A percentile compares a stretch with the other conserved stretches of the same genome.
phyloP scores from a whole-genome alignment of 768 basidiomycete genomes.

The Auricularia sp. region DNA sequence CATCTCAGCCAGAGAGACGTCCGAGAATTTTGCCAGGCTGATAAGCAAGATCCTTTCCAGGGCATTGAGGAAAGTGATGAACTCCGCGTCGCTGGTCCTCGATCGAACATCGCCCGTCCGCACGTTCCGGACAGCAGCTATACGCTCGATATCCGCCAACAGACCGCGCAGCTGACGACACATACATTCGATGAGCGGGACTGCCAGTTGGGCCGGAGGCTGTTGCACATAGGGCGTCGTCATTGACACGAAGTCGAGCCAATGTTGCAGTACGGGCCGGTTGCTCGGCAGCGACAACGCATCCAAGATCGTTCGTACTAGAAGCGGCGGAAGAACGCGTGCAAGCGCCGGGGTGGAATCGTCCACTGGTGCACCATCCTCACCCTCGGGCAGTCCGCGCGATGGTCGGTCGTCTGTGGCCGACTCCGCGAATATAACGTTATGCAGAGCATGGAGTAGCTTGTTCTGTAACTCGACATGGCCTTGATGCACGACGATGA shows the following conservation, averaged over 20 bases:
- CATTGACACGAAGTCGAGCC: slow-evolving; percentile 94
- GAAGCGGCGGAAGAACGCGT: slow-evolving; percentile 51
- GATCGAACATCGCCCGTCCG: slow-evolving; percentile 32
- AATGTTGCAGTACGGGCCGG: slow-evolving; percentile 79
- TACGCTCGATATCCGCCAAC: slow-evolving; percentile 44
- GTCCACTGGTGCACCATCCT: slow-evolving; percentile 17
- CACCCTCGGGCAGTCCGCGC: slow-evolving; percentile 1
- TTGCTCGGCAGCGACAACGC: slow-evolving; percentile 64
- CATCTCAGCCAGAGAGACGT: slow-evolving; percentile 43
- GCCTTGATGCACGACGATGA: slow-evolving; percentile 54
- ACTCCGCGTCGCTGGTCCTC: slow-evolving; percentile 65
- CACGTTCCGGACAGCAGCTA: slow-evolving; percentile 22
- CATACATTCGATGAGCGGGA: slow-evolving; percentile 71
- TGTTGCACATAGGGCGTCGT: slow-evolving; percentile 43
- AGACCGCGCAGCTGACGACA: slow-evolving; percentile 55
- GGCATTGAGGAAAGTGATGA: slow-evolving; percentile 74
- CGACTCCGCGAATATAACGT: slow-evolving; percentile 51
- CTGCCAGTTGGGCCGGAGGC: slow-evolving; percentile 42
- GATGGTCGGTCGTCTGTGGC: not conserved
- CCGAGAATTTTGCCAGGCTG: slow-evolving; percentile 47
- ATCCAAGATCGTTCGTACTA: slow-evolving; percentile 72
- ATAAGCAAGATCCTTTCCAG: slow-evolving; percentile 75
- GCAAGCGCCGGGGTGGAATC: not conserved
- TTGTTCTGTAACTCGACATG: slow-evolving; percentile 87
- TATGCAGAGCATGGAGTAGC: slow-evolving; percentile 82